These are phyloP conservation scores for Aspergillus ellipticus DNA, from an alignment of 495 filamentous ascomycete genomes.

Conservation along the genomic window DNA sequence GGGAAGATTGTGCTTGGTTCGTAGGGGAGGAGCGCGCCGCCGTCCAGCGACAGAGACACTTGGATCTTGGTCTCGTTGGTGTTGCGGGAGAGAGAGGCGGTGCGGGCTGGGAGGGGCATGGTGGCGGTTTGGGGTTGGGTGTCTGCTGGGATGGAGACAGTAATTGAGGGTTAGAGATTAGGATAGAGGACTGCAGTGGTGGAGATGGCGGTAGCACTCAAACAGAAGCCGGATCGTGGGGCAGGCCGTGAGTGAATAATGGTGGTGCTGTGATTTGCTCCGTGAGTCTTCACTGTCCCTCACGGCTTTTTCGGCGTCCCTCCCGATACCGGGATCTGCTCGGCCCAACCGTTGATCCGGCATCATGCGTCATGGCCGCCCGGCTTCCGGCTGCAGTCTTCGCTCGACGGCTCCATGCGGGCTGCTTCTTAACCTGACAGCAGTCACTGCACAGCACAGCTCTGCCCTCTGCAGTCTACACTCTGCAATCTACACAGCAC, in stretches of 20 bases:
- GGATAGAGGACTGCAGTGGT: too few relatives aligned
- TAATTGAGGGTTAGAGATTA: too few relatives aligned
- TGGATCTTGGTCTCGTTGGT: conserved; percentile 98
- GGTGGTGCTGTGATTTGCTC: conserved; percentile 5
- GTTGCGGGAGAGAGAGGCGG: conserved; percentile 70
- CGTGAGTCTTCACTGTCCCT: too few relatives aligned
- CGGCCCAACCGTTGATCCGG: conserved; percentile 16
- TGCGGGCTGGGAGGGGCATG: conserved; percentile 49
- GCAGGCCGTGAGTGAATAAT: not conserved
- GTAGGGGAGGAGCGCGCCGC: conserved; percentile 65
- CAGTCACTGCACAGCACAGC: too few relatives aligned
- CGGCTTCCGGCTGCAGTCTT: not conserved
- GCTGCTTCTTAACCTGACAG: too few relatives aligned
- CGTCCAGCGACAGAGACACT: conserved; percentile 87
- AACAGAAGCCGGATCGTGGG: not conserved
- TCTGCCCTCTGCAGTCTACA: too few relatives aligned
- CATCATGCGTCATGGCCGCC: conserved; percentile 6
- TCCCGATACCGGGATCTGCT: conserved; percentile 10
- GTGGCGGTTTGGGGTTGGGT: too few relatives aligned
- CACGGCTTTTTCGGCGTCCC: too few relatives aligned
- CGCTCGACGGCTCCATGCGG: too few relatives aligned
- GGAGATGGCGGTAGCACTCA: too few relatives aligned
- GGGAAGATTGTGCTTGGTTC: conserved; percentile 50
- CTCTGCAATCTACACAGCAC: not conserved
- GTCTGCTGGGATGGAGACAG: too few relatives aligned